Conservation (phyloP, 2,329 filamentous ascomycete genomes). For the Albophoma yamanashiensis region DNA sequence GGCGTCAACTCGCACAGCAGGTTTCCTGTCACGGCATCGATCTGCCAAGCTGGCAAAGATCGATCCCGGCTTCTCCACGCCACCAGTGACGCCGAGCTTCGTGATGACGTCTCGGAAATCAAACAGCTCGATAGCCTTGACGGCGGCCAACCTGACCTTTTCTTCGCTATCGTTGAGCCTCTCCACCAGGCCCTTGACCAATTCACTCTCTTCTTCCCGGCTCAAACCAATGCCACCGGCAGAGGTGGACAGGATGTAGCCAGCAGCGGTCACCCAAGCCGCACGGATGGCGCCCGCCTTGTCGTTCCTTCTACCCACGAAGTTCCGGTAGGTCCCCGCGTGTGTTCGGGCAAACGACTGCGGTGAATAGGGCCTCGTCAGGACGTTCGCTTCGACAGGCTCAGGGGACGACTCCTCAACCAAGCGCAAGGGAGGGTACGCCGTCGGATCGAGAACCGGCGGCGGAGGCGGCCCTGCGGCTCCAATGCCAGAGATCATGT, state of each 20-base stretch:
- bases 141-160: conserved; percentile 79
- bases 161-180: conserved; percentile 85
- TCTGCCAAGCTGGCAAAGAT: conserved; percentile 76
- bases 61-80: conserved; percentile 64
- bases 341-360: conserved; percentile 85
- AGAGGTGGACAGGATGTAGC: conserved; percentile 81
- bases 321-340: conserved; percentile 67
- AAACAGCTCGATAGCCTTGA: conserved; percentile 74
- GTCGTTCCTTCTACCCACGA: conserved; percentile 76
- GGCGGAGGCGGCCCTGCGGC: conserved; percentile 74
- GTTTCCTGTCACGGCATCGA: conserved; percentile 77
- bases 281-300: conserved; percentile 74
- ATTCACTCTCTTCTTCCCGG: conserved; percentile 64
- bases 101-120: conserved; percentile 69
- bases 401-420: conserved; percentile 40
- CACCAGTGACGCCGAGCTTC: conserved; percentile 69
- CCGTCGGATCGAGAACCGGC: conserved; percentile 64
- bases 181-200: conserved; percentile 65
- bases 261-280: conserved; percentile 75
- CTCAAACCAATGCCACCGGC: conserved; percentile 84
- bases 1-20: conserved; percentile 71
- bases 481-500: conserved; percentile 89
- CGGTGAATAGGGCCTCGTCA: conserved; percentile 75
- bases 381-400: conserved; percentile 44
- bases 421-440: conserved; percentile 69